Base-by-base conservation (phyloP, 2,329 filamentous ascomycete species). In the Canariomyces notabilis region DNA sequence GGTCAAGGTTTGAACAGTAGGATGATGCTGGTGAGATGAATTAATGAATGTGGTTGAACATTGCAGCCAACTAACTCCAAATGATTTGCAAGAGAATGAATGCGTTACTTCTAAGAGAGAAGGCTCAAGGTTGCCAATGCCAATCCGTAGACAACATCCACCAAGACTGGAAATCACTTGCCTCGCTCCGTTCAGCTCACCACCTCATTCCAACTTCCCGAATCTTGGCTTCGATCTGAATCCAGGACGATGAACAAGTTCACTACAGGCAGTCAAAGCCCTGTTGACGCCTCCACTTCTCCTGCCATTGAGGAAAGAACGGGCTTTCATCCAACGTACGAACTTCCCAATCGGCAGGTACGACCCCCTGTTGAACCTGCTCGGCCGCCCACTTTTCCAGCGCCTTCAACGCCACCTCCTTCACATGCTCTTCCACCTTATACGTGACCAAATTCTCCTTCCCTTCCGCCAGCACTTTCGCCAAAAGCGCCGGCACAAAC, bases 401-500 rank as follows among this genome's bases (percentile, higher is more conserved):
- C 0, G 73, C 72, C 0, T 85, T 84, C 39, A 87, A 68, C 0
- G 80, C 77, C 0, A 89, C 75, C 64, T 89, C 83, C 62, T 90
- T 82, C 1, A 84, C 81, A 64, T 90, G 85, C 80, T 83, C 88
- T 0, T 83, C 85, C n/a, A 75, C 80, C 69, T 94, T 94, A 60
- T 93, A 93, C 56, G 83, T 75, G 16, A 60, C 57, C 37, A 60
- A 34, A 14, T 58, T 53, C 38, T 42, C 46, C 42, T 60, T 61
- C 2, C 83, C 86, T 22, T 87, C 80, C 16, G 71, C 76, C n/a
- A 91, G 57, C 1, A 93, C 69, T 64, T 84, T 86, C 2, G 80
- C 64, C 2, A 89, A 43, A 5, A 94, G 61, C 0, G 76, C 77
- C 0, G 89, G 89, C 0, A 95, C 68, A 37, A 80, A 85, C 0